Evolutionary conservation across 768 basidiomycete genomes (phyloP), one percentile per base, ranked within the genome.

Genomic region (Kwoniella mangroviensis): DNA sequence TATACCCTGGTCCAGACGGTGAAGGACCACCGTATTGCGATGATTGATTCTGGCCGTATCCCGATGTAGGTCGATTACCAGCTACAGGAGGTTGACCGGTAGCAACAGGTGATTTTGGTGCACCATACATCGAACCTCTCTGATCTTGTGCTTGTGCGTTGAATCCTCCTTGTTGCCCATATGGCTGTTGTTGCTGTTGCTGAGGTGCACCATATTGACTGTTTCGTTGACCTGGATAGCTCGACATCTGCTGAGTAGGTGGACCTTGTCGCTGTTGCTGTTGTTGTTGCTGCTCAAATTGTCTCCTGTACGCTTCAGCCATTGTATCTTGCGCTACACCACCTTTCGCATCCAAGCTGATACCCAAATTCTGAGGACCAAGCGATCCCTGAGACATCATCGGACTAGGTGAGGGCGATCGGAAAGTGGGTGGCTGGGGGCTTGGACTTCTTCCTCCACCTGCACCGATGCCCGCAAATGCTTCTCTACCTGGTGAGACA

Each of bases 401-500:
- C 84, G 74, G 77, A 58, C 67, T 69, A 26, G 78, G 72, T 59
- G 70, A 70, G 12, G 79, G 72, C 7, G 75, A 73, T 42, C 74
- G 56, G 68, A 74, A 78, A 17, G 87, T 69, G 87, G 89, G 41
- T 82, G 83, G 77, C 70, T 83, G 71, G 53, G 77, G 56, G 87
- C 90, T 79, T 89, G 90, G 19, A 53, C 66, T 71, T 57, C 82
- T 42, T 1, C 77, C 80, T 26, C 75, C 71, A 6, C 83, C 79
- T 9, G 91, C 90, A 15, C 94, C 94, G 67, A 97, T 89, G 1
- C 94, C 94, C 0, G 89, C 88, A 78, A 90, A 92, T 0, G 91
- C 93, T 53, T 86, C 84, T 70, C 84, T 62, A 56, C 68, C 61
- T 0, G 80, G 80, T 21, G 76, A 76, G 7, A 71, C 75, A 4